Evolutionary conservation across 345 rosid species (phyloP), one percentile per base, ranked within the genome.

Genomic region (Hibiscus trionum): DNA sequence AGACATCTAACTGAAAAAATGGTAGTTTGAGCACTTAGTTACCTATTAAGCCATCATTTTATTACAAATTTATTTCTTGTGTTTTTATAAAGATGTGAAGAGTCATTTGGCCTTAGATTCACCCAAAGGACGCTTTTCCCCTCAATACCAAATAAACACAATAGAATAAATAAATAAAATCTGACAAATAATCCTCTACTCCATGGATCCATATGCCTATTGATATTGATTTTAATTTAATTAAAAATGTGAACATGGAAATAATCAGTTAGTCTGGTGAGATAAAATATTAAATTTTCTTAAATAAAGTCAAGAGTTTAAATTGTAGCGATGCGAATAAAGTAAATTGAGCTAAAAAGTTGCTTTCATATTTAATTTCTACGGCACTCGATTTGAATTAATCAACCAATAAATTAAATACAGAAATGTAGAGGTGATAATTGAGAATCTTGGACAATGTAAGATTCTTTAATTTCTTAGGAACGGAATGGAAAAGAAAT

Each of bases 31-130:
- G 1, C 24, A 21, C 1, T 21, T 21, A 21, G 0, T 21, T 21
- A 1, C 24, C 24, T 21, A 21, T 21, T 21, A 21, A 21, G 24
- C 24, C 24, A 21, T 21, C 24, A 14, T 15, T 15, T 1, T 60
- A 29, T 29, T 2, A 8, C 21, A 59, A 26, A 11, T 31, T 16
- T 66, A 9, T 6, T 55, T 17, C 16, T 63, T 21, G 37, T 4
- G 37, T 4, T 4, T 39, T 7, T 6, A 39, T 39, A 39, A 46
- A 3, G 3, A 24, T n/a, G 7, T 52, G 52, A 82, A 77, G 77
- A 35, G 85, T 16, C 83, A 72, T 69, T 74, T 83, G 81, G 70
- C 84, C 80, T 71, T 71, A 3, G 11, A 53, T 49, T 26, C 77
- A 63, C 6, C 19, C 55, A 78, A 80, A 49, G 69, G 84, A 8